Base-by-base conservation (phyloP, 345 rosid genomes). In the Chamaenerion angustifolium region DNA sequence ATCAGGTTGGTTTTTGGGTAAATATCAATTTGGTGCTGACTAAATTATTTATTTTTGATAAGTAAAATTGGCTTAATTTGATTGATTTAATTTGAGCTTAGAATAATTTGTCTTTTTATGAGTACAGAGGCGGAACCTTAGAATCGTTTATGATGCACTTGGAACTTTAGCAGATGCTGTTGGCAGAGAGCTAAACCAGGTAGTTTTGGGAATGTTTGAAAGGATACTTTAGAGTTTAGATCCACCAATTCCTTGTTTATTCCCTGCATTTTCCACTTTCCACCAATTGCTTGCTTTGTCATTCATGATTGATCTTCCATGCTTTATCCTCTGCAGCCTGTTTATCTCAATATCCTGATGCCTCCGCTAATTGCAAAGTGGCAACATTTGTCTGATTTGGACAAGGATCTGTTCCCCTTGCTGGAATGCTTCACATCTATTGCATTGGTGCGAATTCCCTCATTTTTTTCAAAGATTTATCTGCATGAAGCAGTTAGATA, bases 151-250 rank as follows among this genome's bases (percentile, higher is more conserved):
- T 69, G 99, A 93, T 76, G 97, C 99, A 51, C 88, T 93, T 66
- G 99, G 95, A 70, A 93, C 97, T 50, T 80, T 93, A 47, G 96
- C 96, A 46, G 97, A 93, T 66, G 90, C 94, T 45, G 99, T 93
- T 57, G 94, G 94, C 68, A 73, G 56, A 17, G 85, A 85, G 56
- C 68, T 93, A 63, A 82, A 93, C 72, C 76, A 78, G 94, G 97
- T 93, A 31, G 8, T 4, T 49, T 23, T n/a, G 41, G 37, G 13
- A 17, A 10, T 3, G 12, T 13, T 15, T 6, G 9, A n/a, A 49
- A 49, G 40, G 31, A 49, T 23, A 12, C 54, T 27, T 12, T n/a
- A n/a, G n/a, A 25, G 4, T 49, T 31, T 15, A n/a, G 40, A 9
- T n/a, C 12, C 14, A 9, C 10, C 42, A 27, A n/a, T 21, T 6